Base-by-base conservation (phyloP, 192 early-diverging fungal genomes). In the Spinellus fusiger region DNA sequence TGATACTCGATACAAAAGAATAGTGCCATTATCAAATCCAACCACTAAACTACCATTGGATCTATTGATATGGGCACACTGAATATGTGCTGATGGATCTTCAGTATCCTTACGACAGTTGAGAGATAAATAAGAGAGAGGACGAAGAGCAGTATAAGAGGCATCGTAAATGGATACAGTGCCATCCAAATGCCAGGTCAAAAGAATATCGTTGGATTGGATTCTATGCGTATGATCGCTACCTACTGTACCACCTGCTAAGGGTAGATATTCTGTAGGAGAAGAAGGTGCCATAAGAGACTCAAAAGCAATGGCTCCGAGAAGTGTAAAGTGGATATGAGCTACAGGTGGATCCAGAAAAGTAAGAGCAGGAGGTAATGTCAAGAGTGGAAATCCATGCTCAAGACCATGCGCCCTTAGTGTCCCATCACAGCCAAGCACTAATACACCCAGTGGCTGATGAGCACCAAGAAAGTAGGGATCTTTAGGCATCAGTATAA, bases 101-200 rank as follows among this genome's bases (percentile, higher is more conserved):
- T 54, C 61, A 22, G 77, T 12, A 10, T 64, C 54, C 3, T 59
- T 63, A 2, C 69, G 49, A 25, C 59, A 62, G 6, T 64, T 56
- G 12, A 73, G 49, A 5, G 73, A 71, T 2, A 77, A 50, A 49
- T 77, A 69, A 25, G 72, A 66, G 9, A 80, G 34, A 1, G 75
- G 75, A 15, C 69, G 55, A 8, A 73, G 37, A 0, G 66, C 56
- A 44, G 61, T 59, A 38, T 68, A 70, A 0, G 79, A 71, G n/a
- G 79, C 76, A 40, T 80, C 79, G 73, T 76, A 80, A 27, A 80
- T 73, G 0, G 70, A 70, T n/a, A 80, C 57, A 44, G 71, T 62
- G 15, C 47, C 56, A 10, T 70, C 73, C 5, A 56, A 54, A 34
- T 80, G 79, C 4, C 70, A 63, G 0, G 79, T 77, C 2, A 75